These are phyloP conservation scores for Talaromyces piceae DNA, from an alignment of 2,329 filamentous ascomycete species.

Conservation along the genomic window DNA sequence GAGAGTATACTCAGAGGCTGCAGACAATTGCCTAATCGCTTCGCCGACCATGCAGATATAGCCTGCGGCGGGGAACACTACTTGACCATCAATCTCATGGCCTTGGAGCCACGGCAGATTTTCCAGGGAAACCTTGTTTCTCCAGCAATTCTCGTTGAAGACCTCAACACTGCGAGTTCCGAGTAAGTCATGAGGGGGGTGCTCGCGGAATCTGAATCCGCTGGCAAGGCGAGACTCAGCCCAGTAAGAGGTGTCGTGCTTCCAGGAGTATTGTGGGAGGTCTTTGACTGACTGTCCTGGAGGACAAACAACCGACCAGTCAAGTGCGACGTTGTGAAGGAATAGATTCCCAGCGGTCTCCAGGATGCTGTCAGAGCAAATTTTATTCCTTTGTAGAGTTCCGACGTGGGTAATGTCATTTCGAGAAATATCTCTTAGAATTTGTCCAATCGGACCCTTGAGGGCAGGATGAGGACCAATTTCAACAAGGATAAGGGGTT, in stretches of 20 bases:
- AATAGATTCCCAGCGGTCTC: not conserved
- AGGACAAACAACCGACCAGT: not conserved
- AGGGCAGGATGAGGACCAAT: conserved; percentile 27
- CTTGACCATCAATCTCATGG: conserved; percentile 16
- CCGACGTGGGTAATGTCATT: conserved; percentile 15
- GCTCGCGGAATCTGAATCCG: not conserved
- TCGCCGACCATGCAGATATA: conserved; percentile 24
- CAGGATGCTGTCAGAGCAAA: conserved; percentile 3
- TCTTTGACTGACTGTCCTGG: not conserved
- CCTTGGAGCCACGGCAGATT: conserved; percentile 28
- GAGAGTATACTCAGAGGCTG: not conserved
- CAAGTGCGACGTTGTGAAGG: not conserved
- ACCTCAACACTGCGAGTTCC: conserved; percentile 2
- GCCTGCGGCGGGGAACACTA: conserved; percentile 21
- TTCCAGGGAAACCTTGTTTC: conserved; percentile 16
- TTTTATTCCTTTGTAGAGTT: conserved; percentile 27
- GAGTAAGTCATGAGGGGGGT: conserved; percentile 7
- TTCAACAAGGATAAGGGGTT: conserved; percentile 15
- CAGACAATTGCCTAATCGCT: conserved; percentile 18
- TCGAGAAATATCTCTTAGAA: not conserved
- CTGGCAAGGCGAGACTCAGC: conserved; percentile 1
- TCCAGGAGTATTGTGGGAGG: conserved; percentile 9
- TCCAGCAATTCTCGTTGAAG: not conserved
- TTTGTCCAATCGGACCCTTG: conserved; percentile 17
- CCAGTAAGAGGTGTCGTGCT: conserved; percentile 1